A percentile compares a stretch with the other conserved stretches of the same genome.
phyloP scores from a whole-genome alignment of 495 filamentous ascomycete species.

The Lepidopterella palustris region DNA sequence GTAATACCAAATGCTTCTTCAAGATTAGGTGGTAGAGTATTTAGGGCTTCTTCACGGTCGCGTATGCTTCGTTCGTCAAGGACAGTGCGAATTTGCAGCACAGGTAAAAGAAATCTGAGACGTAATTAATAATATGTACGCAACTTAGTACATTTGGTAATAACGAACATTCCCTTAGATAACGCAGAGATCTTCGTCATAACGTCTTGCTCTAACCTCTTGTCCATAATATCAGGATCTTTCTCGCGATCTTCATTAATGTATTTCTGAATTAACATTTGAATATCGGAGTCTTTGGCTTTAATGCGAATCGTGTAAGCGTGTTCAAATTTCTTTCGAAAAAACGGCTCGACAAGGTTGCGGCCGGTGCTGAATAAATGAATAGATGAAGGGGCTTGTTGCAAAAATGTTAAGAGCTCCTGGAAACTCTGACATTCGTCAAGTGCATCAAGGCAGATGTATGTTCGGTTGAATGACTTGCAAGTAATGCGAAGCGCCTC shows the following conservation, averaged over 20 bases:
- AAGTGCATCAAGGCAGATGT: conserved; percentile 24
- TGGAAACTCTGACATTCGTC: conserved; percentile 15
- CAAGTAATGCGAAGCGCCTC: conserved; percentile 8
- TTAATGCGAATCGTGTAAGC: conserved; percentile 15
- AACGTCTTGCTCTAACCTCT: conserved; percentile 17
- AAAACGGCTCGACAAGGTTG: conserved; percentile 9
- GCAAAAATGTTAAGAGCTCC: conserved; percentile 10
- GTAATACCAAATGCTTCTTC: conserved; percentile 16
- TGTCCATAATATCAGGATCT: conserved; percentile 23
- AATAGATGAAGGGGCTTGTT: conserved; percentile 7
- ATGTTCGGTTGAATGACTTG: conserved; percentile 12
- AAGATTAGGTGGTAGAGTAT: conserved; percentile 15
- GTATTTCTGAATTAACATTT: conserved; percentile 13
- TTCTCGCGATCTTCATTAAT: conserved; percentile 26
- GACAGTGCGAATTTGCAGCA: conserved; percentile 18
- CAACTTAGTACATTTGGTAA: conserved; percentile 7
- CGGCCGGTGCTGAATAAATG: conserved; percentile 20
- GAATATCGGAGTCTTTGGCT: conserved; percentile 22
- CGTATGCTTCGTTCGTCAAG: conserved; percentile 21
- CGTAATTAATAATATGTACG: neutral
- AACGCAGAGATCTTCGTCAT: conserved; percentile 9
- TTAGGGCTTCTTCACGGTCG: conserved; percentile 16
- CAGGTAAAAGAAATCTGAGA: conserved; percentile 19
- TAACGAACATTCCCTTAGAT: conserved; percentile 21
- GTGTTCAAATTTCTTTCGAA: conserved; percentile 14